phyloP scores from a whole-genome alignment of 495 filamentous ascomycete genomes.

The Collariella sp. region DNA sequence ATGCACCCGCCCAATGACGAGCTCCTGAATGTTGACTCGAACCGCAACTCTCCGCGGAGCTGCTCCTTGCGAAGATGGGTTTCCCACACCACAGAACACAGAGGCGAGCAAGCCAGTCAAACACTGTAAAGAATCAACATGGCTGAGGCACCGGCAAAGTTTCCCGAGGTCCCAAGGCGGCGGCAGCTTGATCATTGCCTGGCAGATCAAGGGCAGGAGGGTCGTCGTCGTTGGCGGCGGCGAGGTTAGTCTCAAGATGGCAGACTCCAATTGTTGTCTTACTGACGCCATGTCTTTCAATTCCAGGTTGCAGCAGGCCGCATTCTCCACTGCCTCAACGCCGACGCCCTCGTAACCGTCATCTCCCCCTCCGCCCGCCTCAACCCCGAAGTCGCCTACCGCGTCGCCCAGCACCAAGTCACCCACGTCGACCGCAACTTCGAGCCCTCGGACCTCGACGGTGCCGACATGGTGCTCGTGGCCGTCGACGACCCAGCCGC shows the following conservation, averaged over 20 bases:
- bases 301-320: constrained; percentile 85
- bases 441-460: constrained; percentile 68
- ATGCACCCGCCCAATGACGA: background rate
- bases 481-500: constrained; percentile 88
- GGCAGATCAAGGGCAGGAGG: constrained; percentile 78
- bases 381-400: constrained; percentile 78
- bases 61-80: background rate
- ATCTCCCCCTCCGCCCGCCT: constrained; percentile 71
- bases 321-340: constrained; percentile 86
- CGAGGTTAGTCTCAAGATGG: constrained; percentile 50
- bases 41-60: background rate
- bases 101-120: background rate
- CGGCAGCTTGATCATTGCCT: constrained; percentile 87
- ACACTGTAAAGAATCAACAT: constrained; percentile 26
- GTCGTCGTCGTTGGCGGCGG: constrained; percentile 88
- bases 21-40: background rate
- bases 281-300: background rate
- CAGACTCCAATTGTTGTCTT: background rate
- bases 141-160: constrained; percentile 41
- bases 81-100: too few species aligned
- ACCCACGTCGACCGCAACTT: constrained; percentile 74
- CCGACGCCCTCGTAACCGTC: constrained; percentile 83
- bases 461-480: constrained; percentile 66
- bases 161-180: constrained; percentile 77
- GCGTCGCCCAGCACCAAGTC: constrained; percentile 64